phyloP scores from a whole-genome alignment of 257 asterid genomes.

The Rauvolfia tetraphylla region DNA sequence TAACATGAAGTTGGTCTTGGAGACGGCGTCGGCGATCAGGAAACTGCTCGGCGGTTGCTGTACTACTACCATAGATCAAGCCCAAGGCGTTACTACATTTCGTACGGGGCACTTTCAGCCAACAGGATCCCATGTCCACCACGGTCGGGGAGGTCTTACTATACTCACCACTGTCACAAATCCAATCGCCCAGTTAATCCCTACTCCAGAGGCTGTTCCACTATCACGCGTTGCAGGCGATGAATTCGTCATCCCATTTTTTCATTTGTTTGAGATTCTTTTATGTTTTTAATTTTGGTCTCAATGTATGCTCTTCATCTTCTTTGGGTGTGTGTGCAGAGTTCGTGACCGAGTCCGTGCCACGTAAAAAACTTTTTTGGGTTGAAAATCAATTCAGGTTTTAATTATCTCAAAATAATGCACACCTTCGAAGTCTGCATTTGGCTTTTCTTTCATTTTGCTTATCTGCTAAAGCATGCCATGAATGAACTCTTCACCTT shows the following conservation, averaged over 20 bases:
- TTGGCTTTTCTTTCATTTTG: too few species aligned
- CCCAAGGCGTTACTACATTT: constrained; percentile 39
- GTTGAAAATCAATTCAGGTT: too few species aligned
- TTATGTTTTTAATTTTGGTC: not conserved
- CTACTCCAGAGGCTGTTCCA: constrained; percentile 57
- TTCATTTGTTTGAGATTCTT: not conserved
- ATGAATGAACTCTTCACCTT: too few species aligned
- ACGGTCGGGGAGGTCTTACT: constrained; percentile 58
- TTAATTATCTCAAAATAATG: too few species aligned
- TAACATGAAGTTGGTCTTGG: not conserved
- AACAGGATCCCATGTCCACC: constrained; percentile 54
- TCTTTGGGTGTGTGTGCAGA: not conserved
- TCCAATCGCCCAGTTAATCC: constrained; percentile 45
- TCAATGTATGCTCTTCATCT: not conserved
- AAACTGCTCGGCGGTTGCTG: constrained; percentile 35
- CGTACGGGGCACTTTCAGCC: constrained; percentile 56
- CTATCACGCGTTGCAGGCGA: constrained; percentile 52
- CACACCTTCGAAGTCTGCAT: too few species aligned
- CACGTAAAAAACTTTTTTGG: too few species aligned
- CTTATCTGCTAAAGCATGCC: too few species aligned
- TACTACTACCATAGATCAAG: constrained; percentile 24
- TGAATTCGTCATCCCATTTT: not conserved
- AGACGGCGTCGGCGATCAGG: constrained; percentile 12
- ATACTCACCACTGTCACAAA: constrained; percentile 41
- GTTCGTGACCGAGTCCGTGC: too few species aligned